Base-by-base conservation (phyloP, 768 basidiomycete genomes). In the Serendipita sp. region DNA sequence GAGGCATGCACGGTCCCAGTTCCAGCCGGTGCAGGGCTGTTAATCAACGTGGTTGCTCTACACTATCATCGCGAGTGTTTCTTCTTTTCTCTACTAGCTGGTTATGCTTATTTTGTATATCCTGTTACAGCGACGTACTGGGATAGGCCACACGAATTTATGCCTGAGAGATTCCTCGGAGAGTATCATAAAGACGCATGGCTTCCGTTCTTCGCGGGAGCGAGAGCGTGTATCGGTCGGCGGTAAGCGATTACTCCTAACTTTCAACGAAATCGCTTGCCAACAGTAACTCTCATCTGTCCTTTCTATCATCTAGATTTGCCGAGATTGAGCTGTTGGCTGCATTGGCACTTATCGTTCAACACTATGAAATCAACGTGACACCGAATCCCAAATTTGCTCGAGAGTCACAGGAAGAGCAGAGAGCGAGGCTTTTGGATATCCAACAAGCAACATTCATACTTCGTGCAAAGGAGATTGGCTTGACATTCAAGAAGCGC, bases 91-190 rank as follows among this genome's bases (percentile, higher is more conserved):
- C 16, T 10, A 8, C 18, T 23, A 32, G 18, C 30, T 38, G 5
- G 32, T 51, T 41, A 41, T 2, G 47, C 41, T 16, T 8, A 23
- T 44, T 51, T 16, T 23, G 23, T 23, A 23, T 23, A 23, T n/a
- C 34, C 28, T 23, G 2, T 18, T 52, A 32, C 66, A 83, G 82
- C 82, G 32, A 76, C 77, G 41, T 82, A 82, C 69, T 84, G 83
- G 82, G 71, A 78, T 60, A 76, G 83, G 48, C 82, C 83, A 2
- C 67, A 78, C 35, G 18, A 32, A 5, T 51, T 51, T n/a, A 51
- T 18, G 0, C 48, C 56, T 4, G 56, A 60, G 34, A 23, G 56
- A 32, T 60, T 60, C 35, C 35, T 60, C 0, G 56, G 56, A 36
- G 35, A 60, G 10, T 60, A 60, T n/a, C n/a, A 60, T 35, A 60